Evolutionary conservation across 2,329 filamentous ascomycete species (phyloP).

Genomic region (Camillea tinctor): DNA sequence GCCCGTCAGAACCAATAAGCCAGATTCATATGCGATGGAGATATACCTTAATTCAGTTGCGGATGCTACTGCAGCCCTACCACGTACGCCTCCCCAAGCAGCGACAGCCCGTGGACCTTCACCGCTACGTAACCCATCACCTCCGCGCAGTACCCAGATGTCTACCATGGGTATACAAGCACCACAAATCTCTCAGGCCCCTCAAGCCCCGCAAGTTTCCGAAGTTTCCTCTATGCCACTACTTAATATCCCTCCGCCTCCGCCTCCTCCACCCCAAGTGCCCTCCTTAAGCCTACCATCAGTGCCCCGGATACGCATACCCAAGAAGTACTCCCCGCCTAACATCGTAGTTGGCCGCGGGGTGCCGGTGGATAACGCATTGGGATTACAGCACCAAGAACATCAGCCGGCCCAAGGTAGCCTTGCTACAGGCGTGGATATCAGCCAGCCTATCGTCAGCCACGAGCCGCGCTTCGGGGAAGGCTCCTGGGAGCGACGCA

Average conservation of each 20-base stretch:
- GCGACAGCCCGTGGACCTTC: constrained; percentile 14
- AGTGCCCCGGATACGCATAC: constrained; percentile 37
- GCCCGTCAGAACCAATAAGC: constrained; percentile 19
- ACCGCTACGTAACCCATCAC: constrained; percentile 4
- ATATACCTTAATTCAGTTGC: constrained; percentile 37
- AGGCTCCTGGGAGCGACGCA: constrained; percentile 11
- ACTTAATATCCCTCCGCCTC: constrained; percentile 8
- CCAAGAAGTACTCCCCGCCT: constrained; percentile 43
- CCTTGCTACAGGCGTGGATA: constrained; percentile 23
- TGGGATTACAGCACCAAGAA: constrained; percentile 4
- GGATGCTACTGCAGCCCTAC: constrained; percentile 17
- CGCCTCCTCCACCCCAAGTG: constrained; percentile 24
- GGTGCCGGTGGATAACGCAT: constrained; percentile 23
- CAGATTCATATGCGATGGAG: constrained; percentile 35
- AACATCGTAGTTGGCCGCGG: constrained; percentile 32
- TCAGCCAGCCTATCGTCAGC: constrained; percentile 30
- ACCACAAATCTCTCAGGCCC: not conserved
- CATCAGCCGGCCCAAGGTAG: constrained; percentile 15
- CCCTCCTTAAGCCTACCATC: constrained; percentile 39
- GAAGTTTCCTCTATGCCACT: not conserved
- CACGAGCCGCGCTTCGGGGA: constrained; percentile 29
- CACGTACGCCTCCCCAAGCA: constrained; percentile 19
- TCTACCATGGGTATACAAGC: not conserved
- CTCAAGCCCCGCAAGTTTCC: too few relatives aligned
- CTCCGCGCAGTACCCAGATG: constrained; percentile 1